Percentiles rank a stretch among this genome's conserved stretches.
Conservation (phyloP, 371 early-diverging fungal species). For the Apophysomyces sp. region DNA sequence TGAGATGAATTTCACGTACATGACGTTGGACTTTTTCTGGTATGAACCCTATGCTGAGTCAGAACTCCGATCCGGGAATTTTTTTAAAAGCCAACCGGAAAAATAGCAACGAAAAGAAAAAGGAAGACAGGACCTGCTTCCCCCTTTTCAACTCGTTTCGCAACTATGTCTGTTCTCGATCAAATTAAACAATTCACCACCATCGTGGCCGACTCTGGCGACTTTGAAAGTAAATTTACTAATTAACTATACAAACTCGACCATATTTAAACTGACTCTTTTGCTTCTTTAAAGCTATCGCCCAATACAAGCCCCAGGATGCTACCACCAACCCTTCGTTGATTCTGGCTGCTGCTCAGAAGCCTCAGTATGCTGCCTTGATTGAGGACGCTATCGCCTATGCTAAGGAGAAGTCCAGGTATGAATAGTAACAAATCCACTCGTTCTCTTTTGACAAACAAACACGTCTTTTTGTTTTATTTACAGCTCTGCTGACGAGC, state of each 20-base stretch:
- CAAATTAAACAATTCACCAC: constrained; percentile 91
- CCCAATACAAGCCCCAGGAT: constrained; percentile 97
- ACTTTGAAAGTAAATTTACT: constrained; percentile 93
- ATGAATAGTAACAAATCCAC: constrained; percentile 15
- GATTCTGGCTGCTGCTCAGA: constrained; percentile 91
- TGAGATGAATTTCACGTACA: too few relatives aligned
- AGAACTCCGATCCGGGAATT: background rate
- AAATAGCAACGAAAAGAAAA: too few relatives aligned
- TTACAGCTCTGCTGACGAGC: constrained; percentile 67
- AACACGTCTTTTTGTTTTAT: background rate
- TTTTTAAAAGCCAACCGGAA: background rate
- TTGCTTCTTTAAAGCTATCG: constrained; percentile 73
- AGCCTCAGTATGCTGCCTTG: constrained; percentile 85
- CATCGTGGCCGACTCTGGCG: constrained; percentile 98
- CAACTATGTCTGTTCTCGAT: constrained; percentile 64
- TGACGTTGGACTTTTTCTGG: too few relatives aligned
- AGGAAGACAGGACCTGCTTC: background rate
- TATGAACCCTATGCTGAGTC: too few relatives aligned
- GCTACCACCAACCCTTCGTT: constrained; percentile 99
- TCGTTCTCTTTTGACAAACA: background rate
- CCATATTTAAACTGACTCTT: background rate
- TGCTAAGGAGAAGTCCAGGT: constrained; percentile 76
- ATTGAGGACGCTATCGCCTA: constrained; percentile 90
- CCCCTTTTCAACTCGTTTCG: background rate
- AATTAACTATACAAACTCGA: background rate